A percentile compares a stretch with the other conserved stretches of the same genome.
Conservation (phyloP, 2,329 filamentous ascomycete species). For the Orbilia ellipsospora region DNA sequence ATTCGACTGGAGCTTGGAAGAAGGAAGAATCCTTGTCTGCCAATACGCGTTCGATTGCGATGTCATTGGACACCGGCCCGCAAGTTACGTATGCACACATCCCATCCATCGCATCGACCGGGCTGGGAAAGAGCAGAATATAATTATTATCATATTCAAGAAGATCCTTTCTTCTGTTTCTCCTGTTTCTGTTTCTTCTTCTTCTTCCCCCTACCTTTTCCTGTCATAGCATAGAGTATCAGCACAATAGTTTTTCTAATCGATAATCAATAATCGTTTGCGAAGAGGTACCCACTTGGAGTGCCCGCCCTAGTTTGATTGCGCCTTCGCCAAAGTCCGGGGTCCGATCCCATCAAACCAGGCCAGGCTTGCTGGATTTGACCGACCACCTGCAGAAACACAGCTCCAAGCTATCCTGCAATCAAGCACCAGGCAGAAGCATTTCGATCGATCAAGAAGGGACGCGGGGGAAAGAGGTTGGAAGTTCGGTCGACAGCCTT, state of each 20-base stretch:
- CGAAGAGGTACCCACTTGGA: too few relatives aligned
- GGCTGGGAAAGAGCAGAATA: not conserved
- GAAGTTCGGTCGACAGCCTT: not conserved
- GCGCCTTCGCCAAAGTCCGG: not conserved
- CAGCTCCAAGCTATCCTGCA: not conserved
- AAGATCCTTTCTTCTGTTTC: not conserved
- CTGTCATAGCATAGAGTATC: not conserved
- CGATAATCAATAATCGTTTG: too few relatives aligned
- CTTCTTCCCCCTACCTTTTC: not conserved
- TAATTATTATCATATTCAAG: too few relatives aligned
- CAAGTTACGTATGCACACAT: conserved; percentile 23
- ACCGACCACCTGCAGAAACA: conserved; percentile 10
- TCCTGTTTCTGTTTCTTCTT: too few relatives aligned
- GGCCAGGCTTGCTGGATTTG: not conserved
- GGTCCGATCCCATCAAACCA: not conserved
- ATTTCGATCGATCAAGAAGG: too few relatives aligned
- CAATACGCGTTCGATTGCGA: conserved; percentile 22
- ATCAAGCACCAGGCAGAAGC: conserved; percentile 12
- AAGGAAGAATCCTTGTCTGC: not conserved
- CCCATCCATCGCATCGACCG: not conserved
- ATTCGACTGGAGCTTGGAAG: too few relatives aligned
- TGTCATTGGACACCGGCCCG: conserved; percentile 19
- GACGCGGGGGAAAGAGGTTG: not conserved
- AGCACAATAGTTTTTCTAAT: too few relatives aligned
- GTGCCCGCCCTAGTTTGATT: not conserved